Percentiles rank a stretch among this genome's conserved stretches.
phyloP scores from a whole-genome alignment of 805 yeast species.

The Cyberlindnera maclurae region DNA sequence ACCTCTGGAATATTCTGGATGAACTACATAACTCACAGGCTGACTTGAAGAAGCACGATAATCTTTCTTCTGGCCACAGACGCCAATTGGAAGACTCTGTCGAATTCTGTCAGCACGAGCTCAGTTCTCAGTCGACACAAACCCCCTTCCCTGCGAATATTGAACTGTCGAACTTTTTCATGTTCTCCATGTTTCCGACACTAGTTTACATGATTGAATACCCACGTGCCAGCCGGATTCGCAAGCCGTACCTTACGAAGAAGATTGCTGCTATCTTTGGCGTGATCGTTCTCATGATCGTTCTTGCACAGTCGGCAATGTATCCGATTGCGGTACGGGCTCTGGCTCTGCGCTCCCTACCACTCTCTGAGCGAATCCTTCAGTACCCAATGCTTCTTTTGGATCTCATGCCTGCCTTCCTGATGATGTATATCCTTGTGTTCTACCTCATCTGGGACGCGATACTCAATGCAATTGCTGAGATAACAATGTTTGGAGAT shows the following conservation, averaged over 20 bases:
- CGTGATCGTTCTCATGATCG: conserved; percentile 72
- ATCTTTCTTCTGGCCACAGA: conserved; percentile 22
- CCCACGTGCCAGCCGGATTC: conserved; percentile 65
- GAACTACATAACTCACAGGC: conserved; percentile 47
- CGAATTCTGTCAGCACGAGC: conserved; percentile 66
- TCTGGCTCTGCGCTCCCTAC: conserved; percentile 40
- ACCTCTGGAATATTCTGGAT: conserved; percentile 57
- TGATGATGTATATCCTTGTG: conserved; percentile 64
- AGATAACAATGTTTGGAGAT: conserved; percentile 79
- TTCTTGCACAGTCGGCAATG: conserved; percentile 66
- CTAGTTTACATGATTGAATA: conserved; percentile 75
- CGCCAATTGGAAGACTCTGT: conserved; percentile 34
- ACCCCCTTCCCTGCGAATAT: conserved; percentile 68
- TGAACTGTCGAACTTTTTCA: conserved; percentile 56
- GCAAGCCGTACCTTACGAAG: conserved; percentile 60
- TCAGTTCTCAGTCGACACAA: conserved; percentile 45
- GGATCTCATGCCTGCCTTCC: conserved; percentile 76
- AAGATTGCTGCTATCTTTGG: conserved; percentile 83
- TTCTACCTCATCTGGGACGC: conserved; percentile 96
- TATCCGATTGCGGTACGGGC: conserved; percentile 69
- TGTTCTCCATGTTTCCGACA: conserved; percentile 84
- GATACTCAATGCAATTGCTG: conserved; percentile 84
- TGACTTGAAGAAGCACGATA: conserved; percentile 32
- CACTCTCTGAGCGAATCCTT: conserved; percentile 37
- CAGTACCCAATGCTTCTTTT: conserved; percentile 53